These are phyloP conservation scores for Graphilbum sp. DNA, from an alignment of 2,329 filamentous ascomycete genomes.

Conservation along the genomic window DNA sequence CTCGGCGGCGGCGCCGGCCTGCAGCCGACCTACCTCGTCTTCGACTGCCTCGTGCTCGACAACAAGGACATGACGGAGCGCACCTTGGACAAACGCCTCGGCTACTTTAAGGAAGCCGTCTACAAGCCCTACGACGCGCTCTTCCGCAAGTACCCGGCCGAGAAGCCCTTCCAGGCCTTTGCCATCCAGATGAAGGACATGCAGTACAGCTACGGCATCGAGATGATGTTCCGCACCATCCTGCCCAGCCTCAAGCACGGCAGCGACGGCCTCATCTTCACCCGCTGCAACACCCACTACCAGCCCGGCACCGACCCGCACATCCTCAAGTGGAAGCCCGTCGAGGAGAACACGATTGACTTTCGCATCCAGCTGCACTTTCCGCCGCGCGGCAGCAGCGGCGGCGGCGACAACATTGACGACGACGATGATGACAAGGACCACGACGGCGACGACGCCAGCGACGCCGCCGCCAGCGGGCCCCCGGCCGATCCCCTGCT, in stretches of 20 bases:
- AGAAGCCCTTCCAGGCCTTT: constrained; percentile 58
- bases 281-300: constrained; percentile 78
- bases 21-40: constrained; percentile 74
- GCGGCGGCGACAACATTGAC: constrained; percentile 45
- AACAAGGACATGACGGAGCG: constrained; percentile 58
- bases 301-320: constrained; percentile 79
- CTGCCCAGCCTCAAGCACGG: constrained; percentile 76
- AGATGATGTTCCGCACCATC: constrained; percentile 81
- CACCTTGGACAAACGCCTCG: constrained; percentile 75
- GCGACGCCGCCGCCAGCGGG: constrained; percentile 48
- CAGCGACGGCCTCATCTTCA: constrained; percentile 95
- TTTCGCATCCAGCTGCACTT: constrained; percentile 71
- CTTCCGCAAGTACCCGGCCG: constrained; percentile 49
- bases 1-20: constrained; percentile 42
- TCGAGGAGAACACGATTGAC: constrained; percentile 87
- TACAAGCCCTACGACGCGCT: constrained; percentile 53
- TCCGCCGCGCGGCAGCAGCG: constrained; percentile 42
- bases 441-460: constrained; percentile 10
- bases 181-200: constrained; percentile 76
- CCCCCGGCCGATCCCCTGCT: constrained; percentile 44
- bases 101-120: constrained; percentile 66
- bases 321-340: constrained; percentile 97
- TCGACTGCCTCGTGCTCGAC: constrained; percentile 80
- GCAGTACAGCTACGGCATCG: constrained; percentile 74
- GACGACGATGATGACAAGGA: constrained; percentile 55